Evolutionary conservation across 2,329 filamentous ascomycete genomes (phyloP).

Genomic region (Polychaeton citri): DNA sequence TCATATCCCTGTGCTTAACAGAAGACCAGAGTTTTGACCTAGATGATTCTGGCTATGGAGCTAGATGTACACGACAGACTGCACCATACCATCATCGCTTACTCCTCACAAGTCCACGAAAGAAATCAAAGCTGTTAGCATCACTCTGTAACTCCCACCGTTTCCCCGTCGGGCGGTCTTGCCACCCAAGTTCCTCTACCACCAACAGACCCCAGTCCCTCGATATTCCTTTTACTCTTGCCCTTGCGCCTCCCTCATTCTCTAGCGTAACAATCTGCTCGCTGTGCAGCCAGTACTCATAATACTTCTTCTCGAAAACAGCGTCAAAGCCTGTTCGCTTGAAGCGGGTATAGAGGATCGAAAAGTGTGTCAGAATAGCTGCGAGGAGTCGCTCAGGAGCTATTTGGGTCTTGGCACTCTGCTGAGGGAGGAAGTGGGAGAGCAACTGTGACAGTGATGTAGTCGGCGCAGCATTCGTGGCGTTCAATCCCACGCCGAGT

Average conservation of each 20-base stretch:
- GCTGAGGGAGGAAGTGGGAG: conserved; percentile 26
- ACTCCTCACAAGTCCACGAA: conserved; percentile 69
- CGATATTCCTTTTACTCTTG: conserved; percentile 75
- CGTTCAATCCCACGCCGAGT: conserved; percentile 71
- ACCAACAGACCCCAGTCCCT: conserved; percentile 79
- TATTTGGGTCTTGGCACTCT: conserved; percentile 45
- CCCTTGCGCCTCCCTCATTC: conserved; percentile 59
- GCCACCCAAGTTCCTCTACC: conserved; percentile 66
- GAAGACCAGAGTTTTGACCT: no score
- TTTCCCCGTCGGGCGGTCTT: conserved; percentile 62
- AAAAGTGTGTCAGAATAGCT: conserved; percentile 63
- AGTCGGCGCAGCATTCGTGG: conserved; percentile 77
- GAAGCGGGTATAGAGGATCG: conserved; percentile 65
- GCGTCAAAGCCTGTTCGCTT: conserved; percentile 59
- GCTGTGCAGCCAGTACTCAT: conserved; percentile 71
- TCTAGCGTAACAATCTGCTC: conserved; percentile 60
- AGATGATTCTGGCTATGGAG: no score
- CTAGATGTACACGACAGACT: background rate
- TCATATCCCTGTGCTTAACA: no score
- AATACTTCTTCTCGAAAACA: conserved; percentile 64
- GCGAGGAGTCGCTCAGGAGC: conserved; percentile 62
- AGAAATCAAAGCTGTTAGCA: conserved; percentile 97
- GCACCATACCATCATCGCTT: conserved; percentile 34
- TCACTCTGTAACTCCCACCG: conserved; percentile 83
- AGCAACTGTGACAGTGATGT: conserved; percentile 71